Conservation (phyloP, 1,139 yeast species). For the Candida labiduridarum region DNA sequence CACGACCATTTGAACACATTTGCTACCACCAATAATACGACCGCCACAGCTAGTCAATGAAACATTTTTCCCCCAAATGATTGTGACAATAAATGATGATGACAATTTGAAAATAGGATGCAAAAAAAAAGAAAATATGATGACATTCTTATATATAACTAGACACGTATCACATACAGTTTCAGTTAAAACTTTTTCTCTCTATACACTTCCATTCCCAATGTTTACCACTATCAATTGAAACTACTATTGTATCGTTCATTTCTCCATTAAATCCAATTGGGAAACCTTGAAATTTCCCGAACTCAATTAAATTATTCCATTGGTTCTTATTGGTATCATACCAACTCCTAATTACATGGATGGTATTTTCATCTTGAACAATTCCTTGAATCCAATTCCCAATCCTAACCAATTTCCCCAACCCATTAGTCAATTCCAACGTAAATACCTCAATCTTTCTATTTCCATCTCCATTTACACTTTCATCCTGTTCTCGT, state of each 20-base stretch:
- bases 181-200: neutral
- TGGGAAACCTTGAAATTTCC: slow-evolving; percentile 27
- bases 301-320: slow-evolving; percentile 31
- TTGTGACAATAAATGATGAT: neutral
- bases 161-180: neutral
- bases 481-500: slow-evolving; percentile 21
- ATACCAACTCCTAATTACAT: slow-evolving; percentile 30
- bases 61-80: neutral
- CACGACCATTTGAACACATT: neutral
- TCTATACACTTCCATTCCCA: slow-evolving; percentile 10
- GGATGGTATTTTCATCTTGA: slow-evolving; percentile 36
- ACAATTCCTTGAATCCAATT: slow-evolving; percentile 57
- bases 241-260: slow-evolving; percentile 15
- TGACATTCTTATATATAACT: neutral
- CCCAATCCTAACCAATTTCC: slow-evolving; percentile 52
- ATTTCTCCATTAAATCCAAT: slow-evolving; percentile 20
- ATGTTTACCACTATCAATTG: neutral
- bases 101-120: neutral
- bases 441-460: slow-evolving; percentile 6
- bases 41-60: neutral
- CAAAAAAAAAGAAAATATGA: neutral
- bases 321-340: slow-evolving; percentile 21
- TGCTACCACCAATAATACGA: neutral
- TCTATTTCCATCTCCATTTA: neutral
- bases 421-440: slow-evolving; percentile 34